Evolutionary conservation across 139 green algal genomes (phyloP).

Genomic region (Chlorella sp.): DNA sequence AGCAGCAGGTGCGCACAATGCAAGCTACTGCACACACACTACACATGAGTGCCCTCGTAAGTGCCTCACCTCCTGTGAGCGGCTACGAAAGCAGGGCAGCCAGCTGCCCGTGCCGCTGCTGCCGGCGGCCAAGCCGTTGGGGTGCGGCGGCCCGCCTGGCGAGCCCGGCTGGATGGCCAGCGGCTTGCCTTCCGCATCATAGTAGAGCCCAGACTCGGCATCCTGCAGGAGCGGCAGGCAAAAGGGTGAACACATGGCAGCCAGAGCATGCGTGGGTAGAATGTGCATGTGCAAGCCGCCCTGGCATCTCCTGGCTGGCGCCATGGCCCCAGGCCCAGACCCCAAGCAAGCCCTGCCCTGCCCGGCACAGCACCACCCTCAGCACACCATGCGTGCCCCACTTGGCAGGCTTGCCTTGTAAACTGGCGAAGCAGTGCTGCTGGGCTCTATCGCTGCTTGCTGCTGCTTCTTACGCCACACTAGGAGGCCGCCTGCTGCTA

Average conservation of each 20-base stretch:
- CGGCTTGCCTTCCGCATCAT: background rate
- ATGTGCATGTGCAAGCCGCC: no score
- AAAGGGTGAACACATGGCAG: no score
- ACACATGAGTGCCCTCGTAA: no score
- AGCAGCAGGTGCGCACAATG: background rate
- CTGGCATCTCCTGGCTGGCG: no score
- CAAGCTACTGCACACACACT: no score
- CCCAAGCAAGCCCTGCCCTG: background rate
- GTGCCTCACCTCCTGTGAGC: background rate
- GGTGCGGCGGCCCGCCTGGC: background rate
- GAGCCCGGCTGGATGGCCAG: background rate
- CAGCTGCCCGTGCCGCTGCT: background rate
- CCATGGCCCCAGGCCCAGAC: background rate
- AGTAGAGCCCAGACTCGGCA: background rate
- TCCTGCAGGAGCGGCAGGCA: slow-evolving; percentile 12
- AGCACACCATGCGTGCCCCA: background rate
- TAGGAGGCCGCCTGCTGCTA: background rate
- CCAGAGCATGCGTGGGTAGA: no score
- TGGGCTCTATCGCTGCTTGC: background rate
- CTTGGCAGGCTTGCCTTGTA: background rate
- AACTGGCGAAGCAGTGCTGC: background rate
- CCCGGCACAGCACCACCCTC: background rate
- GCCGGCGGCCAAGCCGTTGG: background rate
- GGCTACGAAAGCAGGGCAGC: background rate
- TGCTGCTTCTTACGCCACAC: background rate